Percentiles rank a stretch among this genome's conserved stretches.
Evolutionary conservation across 1,139 yeast species (phyloP).

Genomic region (Hemisphaericaspora subhashii): DNA sequence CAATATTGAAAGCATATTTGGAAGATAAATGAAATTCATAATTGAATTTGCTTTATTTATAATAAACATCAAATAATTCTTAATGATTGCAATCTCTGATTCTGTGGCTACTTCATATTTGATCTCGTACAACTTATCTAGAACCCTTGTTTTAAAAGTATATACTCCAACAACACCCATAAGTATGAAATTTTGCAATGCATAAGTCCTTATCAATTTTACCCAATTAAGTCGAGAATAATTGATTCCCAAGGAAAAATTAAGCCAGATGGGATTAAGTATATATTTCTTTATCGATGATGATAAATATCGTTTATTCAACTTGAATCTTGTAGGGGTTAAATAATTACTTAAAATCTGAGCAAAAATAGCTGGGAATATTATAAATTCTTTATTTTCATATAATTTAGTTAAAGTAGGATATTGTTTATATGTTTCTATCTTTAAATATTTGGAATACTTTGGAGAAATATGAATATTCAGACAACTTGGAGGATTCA

Average conservation of each 20-base stretch:
- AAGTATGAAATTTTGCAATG: conserved; percentile 27
- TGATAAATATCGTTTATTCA: conserved; percentile 40
- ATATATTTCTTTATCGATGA: conserved; percentile 31
- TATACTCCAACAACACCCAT: conserved; percentile 21
- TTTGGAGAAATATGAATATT: conserved; percentile 30
- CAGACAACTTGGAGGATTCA: conserved; percentile 37
- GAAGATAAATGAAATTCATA: conserved; percentile 37
- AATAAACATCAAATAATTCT: conserved; percentile 23
- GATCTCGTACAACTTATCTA: conserved; percentile 30
- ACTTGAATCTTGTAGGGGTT: conserved; percentile 40
- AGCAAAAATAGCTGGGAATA: conserved; percentile 39
- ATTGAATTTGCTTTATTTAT: conserved; percentile 32
- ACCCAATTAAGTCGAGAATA: conserved; percentile 31
- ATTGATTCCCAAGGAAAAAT: conserved; percentile 32
- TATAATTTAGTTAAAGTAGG: conserved; percentile 24
- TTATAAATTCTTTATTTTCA: conserved; percentile 31
- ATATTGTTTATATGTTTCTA: conserved; percentile 23
- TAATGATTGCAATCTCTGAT: conserved; percentile 14
- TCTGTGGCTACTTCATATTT: conserved; percentile 20
- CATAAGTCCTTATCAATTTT: conserved; percentile 28
- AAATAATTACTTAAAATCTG: conserved; percentile 45
- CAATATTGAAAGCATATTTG: conserved; percentile 38
- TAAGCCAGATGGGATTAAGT: conserved; percentile 47
- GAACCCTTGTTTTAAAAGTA: conserved; percentile 25
- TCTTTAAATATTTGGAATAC: conserved; percentile 27